These are phyloP conservation scores for Sanghuangporus sanghuang DNA, from an alignment of 1,284 basidiomycete species.

Conservation along the genomic window DNA sequence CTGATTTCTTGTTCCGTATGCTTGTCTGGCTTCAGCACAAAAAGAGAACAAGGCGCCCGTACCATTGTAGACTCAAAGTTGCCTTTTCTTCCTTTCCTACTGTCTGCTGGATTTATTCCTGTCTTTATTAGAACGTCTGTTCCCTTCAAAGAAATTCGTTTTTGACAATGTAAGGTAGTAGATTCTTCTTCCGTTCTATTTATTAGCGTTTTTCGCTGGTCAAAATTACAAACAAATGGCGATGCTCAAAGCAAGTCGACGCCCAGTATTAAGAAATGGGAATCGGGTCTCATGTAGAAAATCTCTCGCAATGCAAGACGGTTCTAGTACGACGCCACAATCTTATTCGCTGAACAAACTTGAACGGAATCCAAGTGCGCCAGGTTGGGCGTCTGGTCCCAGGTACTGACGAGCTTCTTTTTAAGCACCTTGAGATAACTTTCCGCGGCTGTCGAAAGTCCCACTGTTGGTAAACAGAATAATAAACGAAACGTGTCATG, in stretches of 20 bases:
- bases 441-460: conserved; percentile 86
- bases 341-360: too few relatives aligned
- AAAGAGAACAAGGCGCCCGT: conserved; percentile 54
- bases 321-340: too few relatives aligned
- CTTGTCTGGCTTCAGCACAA: conserved; percentile 41
- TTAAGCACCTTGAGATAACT: conserved; percentile 72
- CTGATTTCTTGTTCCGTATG: background rate
- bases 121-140: background rate
- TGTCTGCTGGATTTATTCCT: background rate
- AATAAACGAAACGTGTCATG: background rate
- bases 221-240: too few relatives aligned
- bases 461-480: conserved; percentile 35
- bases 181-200: background rate
- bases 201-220: too few relatives aligned
- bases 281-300: too few relatives aligned
- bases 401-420: conserved; percentile 37
- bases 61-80: conserved; percentile 13
- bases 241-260: too few relatives aligned
- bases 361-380: too few relatives aligned
- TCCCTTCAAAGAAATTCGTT: background rate
- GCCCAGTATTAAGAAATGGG: too few relatives aligned
- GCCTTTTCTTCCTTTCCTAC: background rate
- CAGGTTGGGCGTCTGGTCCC: too few relatives aligned
- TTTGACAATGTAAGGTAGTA: background rate
- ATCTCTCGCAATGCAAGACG: too few relatives aligned